Conservation (phyloP, 805 yeast species). For the Pichia deserticola region DNA sequence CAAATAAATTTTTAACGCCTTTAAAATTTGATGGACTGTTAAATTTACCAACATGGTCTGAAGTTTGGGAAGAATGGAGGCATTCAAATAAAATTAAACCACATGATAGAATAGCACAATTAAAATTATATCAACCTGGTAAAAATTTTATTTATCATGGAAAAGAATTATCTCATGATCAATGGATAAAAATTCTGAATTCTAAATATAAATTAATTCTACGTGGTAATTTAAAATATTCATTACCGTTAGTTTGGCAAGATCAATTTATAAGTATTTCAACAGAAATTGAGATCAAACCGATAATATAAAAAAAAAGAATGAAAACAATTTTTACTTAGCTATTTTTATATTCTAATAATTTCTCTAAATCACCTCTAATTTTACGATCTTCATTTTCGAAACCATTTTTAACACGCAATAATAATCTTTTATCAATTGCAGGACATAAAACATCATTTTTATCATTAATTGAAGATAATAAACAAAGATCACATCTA, state of each 20-base stretch:
- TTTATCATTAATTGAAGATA: slow-evolving; percentile 19
- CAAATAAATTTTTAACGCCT: slow-evolving; percentile 25
- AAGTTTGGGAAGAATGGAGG: slow-evolving; percentile 18
- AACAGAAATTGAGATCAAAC: slow-evolving; percentile 18
- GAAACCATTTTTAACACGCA: slow-evolving; percentile 23
- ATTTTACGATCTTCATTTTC: slow-evolving; percentile 19
- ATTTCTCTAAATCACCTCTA: slow-evolving; percentile 37
- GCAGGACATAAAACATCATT: slow-evolving; percentile 46
- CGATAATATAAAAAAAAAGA: neutral
- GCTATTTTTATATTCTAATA: slow-evolving; percentile 28
- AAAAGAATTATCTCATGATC: slow-evolving; percentile 17
- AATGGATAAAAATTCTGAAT: slow-evolving; percentile 25
- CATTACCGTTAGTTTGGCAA: slow-evolving; percentile 21
- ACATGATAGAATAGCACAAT: slow-evolving; percentile 22
- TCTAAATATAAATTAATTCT: slow-evolving; percentile 23
- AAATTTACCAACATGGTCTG: slow-evolving; percentile 12
- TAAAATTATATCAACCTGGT: slow-evolving; percentile 26
- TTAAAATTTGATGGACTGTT: slow-evolving; percentile 24
- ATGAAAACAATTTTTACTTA: neutral
- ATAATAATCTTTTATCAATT: slow-evolving; percentile 40
- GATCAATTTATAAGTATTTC: slow-evolving; percentile 26
- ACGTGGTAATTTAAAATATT: slow-evolving; percentile 28
- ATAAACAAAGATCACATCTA: slow-evolving; percentile 64
- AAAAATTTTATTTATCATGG: slow-evolving; percentile 22
- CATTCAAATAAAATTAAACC: slow-evolving; percentile 13